A percentile compares a stretch with the other conserved stretches of the same genome.
Conservation (phyloP, 495 filamentous ascomycete genomes). For the Penicillium coffeae region DNA sequence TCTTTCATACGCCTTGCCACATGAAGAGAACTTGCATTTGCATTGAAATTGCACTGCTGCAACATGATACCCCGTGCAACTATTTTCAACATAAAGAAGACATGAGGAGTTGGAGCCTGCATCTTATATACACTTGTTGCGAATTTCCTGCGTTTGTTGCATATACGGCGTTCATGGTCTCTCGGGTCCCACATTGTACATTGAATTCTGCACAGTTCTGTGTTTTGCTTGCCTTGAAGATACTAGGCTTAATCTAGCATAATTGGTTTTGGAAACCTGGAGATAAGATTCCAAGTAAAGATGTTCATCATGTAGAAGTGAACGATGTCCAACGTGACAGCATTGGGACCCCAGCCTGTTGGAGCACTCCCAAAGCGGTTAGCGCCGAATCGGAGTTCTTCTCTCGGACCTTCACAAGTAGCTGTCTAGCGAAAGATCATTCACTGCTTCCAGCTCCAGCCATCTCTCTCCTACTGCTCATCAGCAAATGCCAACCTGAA, state of each 20-base stretch:
- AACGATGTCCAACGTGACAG: too few relatives aligned
- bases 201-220: too few relatives aligned
- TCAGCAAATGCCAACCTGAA: too few relatives aligned
- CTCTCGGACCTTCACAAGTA: constrained; percentile 20
- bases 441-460: too few relatives aligned
- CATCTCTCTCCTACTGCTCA: too few relatives aligned
- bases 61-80: constrained; percentile 25
- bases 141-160: neutral
- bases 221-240: too few relatives aligned
- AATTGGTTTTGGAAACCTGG: too few relatives aligned
- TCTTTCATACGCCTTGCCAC: constrained; percentile 3
- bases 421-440: neutral
- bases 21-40: constrained; percentile 14
- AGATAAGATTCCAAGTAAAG: too few relatives aligned
- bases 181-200: constrained; percentile 2
- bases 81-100: constrained; percentile 17
- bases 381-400: constrained; percentile 21
- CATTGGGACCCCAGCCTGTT: too few relatives aligned
- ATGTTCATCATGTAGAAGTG: too few relatives aligned
- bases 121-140: constrained; percentile 7
- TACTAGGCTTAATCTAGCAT: too few relatives aligned
- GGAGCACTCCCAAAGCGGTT: constrained; percentile 20
- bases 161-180: constrained; percentile 21
- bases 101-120: constrained; percentile 16
- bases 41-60: constrained; percentile 12